Evolutionary conservation across 805 yeast genomes (phyloP).

Genomic region (Sungouiozyma intestinalis): DNA sequence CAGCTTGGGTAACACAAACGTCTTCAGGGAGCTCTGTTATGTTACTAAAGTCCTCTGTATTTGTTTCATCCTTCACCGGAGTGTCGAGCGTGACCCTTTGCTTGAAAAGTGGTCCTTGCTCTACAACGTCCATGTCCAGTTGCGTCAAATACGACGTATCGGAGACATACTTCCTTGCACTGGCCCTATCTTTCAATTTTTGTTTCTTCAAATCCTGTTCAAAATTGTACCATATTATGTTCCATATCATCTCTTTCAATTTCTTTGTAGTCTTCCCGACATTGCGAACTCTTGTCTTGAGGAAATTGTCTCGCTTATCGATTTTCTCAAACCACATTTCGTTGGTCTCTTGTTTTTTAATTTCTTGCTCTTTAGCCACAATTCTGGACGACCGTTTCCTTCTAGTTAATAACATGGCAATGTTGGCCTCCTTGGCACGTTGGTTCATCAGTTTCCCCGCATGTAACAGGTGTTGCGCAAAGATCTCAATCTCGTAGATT

Average conservation of each 20-base stretch:
- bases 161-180: background rate
- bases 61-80: background rate
- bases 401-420: slow-evolving; percentile 52
- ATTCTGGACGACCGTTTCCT: slow-evolving; percentile 67
- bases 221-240: slow-evolving; percentile 21
- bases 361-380: slow-evolving; percentile 57
- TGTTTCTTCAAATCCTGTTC: slow-evolving; percentile 20
- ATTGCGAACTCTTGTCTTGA: slow-evolving; percentile 19
- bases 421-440: slow-evolving; percentile 51
- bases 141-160: slow-evolving; percentile 3
- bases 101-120: slow-evolving; percentile 6
- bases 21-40: slow-evolving; percentile 22
- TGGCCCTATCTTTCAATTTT: slow-evolving; percentile 10
- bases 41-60: slow-evolving; percentile 1
- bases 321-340: slow-evolving; percentile 30
- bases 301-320: slow-evolving; percentile 24
- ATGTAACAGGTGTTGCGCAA: slow-evolving; percentile 13
- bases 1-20: slow-evolving; percentile 18
- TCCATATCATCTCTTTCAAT: slow-evolving; percentile 23
- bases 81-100: background rate
- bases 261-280: slow-evolving; percentile 18
- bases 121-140: slow-evolving; percentile 9
- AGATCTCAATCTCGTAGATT: slow-evolving; percentile 1
- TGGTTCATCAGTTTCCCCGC: slow-evolving; percentile 26
- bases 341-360: slow-evolving; percentile 35